Evolutionary conservation across 306 rosid genomes (phyloP).

Genomic region (Cicer arietinum): DNA sequence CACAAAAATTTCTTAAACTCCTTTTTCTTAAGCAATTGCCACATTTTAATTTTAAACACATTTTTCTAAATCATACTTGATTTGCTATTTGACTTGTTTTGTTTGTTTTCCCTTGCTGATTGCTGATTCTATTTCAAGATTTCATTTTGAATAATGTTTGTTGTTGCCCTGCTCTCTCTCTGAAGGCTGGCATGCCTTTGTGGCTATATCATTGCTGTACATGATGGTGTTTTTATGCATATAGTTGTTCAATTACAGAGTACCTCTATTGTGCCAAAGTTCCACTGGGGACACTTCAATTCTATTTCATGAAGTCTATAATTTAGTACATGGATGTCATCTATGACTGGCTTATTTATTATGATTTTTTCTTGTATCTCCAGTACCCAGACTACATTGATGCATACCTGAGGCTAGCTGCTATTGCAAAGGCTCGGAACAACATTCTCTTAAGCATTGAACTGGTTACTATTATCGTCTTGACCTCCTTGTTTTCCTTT

Average conservation of each 20-base stretch:
- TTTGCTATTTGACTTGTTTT: no score
- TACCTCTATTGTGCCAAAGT: slow-evolving; percentile 34
- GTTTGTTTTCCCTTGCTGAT: not conserved
- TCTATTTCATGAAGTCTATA: slow-evolving; percentile 21
- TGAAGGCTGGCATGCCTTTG: slow-evolving; percentile 36
- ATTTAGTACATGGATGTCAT: slow-evolving; percentile 21
- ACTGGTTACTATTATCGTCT: slow-evolving; percentile 64
- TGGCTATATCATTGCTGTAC: not conserved
- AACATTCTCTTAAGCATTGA: slow-evolving; percentile 90
- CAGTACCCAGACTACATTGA: slow-evolving; percentile 96
- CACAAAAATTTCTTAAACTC: not conserved
- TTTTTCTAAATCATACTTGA: not conserved
- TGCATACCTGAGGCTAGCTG: slow-evolving; percentile 90
- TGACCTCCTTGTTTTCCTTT: slow-evolving; percentile 28
- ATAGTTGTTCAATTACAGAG: slow-evolving; percentile 20
- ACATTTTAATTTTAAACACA: slow-evolving; percentile 16
- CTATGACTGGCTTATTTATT: slow-evolving; percentile 27
- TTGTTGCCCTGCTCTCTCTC: slow-evolving; percentile 15
- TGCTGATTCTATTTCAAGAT: slow-evolving; percentile 4
- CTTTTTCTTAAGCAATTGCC: not conserved
- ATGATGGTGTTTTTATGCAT: not conserved
- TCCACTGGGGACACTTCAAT: slow-evolving; percentile 9
- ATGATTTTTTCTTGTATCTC: slow-evolving; percentile 9
- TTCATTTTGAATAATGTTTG: slow-evolving; percentile 30
- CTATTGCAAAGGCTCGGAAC: slow-evolving; percentile 93